These are phyloP conservation scores for Fusarium humuli DNA, from an alignment of 2,329 filamentous ascomycete species.

Conservation along the genomic window DNA sequence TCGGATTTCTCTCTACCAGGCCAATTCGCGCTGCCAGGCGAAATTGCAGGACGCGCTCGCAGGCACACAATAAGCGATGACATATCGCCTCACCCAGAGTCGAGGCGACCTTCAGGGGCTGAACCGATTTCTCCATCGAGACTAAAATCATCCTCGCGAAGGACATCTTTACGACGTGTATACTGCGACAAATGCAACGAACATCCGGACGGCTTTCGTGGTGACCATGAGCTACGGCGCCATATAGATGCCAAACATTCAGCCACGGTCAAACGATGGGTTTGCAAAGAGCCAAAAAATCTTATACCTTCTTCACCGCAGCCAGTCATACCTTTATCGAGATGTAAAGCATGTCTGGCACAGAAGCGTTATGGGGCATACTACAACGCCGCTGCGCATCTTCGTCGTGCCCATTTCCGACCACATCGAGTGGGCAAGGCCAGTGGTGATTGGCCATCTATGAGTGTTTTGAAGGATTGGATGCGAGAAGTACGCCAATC, in stretches of 20 bases:
- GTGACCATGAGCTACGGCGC: conserved; percentile 84
- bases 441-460: conserved; percentile 69
- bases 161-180: conserved; percentile 74
- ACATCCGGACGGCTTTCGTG: conserved; percentile 87
- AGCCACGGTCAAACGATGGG: conserved; percentile 65
- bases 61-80: conserved; percentile 45
- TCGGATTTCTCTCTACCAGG: conserved; percentile 30
- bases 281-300: conserved; percentile 64
- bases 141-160: conserved; percentile 59
- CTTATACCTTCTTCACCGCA: conserved; percentile 54
- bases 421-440: conserved; percentile 67
- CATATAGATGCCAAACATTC: conserved; percentile 72
- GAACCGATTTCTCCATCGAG: conserved; percentile 56
- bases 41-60: conserved; percentile 34
- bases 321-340: conserved; percentile 64
- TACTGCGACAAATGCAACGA: conserved; percentile 83
- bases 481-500: conserved; percentile 69
- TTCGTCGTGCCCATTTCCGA: conserved; percentile 68
- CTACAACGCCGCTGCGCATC: conserved; percentile 69
- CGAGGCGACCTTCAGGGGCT: conserved; percentile 50
- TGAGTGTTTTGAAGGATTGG: conserved; percentile 69
- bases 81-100: conserved; percentile 32
- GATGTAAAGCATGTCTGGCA: conserved; percentile 67
- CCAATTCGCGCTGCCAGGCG: conserved; percentile 23
- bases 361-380: conserved; percentile 70